These are phyloP conservation scores for Trichoderma lentiforme DNA, from an alignment of 2,329 filamentous ascomycete genomes.

Conservation along the genomic window DNA sequence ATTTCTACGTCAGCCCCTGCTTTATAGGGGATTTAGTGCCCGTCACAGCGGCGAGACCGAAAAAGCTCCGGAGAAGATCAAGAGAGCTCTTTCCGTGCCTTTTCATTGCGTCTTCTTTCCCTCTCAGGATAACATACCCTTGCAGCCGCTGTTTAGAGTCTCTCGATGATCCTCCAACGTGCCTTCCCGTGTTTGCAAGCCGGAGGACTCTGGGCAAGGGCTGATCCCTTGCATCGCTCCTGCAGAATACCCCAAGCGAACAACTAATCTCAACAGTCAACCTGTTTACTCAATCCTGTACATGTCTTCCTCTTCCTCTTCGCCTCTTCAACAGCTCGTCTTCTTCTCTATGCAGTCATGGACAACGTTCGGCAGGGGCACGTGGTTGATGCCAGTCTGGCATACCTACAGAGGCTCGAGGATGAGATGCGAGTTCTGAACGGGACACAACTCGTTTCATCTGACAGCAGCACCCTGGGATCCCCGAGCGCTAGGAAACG, in stretches of 20 bases:
- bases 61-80: not conserved
- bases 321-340: too few relatives aligned
- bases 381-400: not conserved
- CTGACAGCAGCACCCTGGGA: not conserved
- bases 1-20: not conserved
- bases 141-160: not conserved
- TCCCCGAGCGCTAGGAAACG: slow-evolving; percentile 12
- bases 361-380: not conserved
- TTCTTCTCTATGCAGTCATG: not conserved
- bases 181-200: not conserved
- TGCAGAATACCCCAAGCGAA: not conserved
- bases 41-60: not conserved
- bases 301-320: not conserved
- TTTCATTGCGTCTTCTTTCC: not conserved
- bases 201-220: not conserved
- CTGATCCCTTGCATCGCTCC: not conserved
- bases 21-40: not conserved
- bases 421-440: not conserved
- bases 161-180: not conserved
- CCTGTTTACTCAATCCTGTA: not conserved
- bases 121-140: not conserved
- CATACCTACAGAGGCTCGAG: not conserved
- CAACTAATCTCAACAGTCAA: not conserved
- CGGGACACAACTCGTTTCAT: not conserved
- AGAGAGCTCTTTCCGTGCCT: not conserved